phyloP scores from a whole-genome alignment of 225 moss, liverwort and hornwort genomes.

The Sphagnum contortum region DNA sequence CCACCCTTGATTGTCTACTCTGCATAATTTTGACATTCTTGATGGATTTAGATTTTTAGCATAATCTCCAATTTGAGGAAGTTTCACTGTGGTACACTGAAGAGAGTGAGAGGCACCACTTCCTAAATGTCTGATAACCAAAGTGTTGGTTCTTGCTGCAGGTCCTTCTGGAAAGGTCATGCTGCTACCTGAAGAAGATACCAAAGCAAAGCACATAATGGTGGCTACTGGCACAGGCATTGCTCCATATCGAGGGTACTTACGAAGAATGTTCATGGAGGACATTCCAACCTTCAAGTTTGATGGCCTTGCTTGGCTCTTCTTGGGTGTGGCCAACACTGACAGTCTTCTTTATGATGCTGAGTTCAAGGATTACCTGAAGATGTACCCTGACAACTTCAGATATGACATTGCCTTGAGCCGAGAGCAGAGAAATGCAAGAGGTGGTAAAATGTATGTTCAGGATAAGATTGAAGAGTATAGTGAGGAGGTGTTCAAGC shows the following conservation, averaged over 20 bases:
- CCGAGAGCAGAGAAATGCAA: conserved; percentile 66
- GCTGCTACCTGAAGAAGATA: conserved; percentile 72
- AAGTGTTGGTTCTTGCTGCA: conserved; percentile 1
- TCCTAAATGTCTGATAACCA: too few relatives aligned
- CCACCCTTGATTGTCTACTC: too few relatives aligned
- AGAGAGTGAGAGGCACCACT: too few relatives aligned
- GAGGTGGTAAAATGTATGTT: conserved; percentile 92
- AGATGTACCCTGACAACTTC: conserved; percentile 71
- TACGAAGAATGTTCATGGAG: conserved; percentile 95
- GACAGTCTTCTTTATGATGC: conserved; percentile 89
- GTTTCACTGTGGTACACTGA: background rate
- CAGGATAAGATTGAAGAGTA: conserved; percentile 99
- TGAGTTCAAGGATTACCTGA: conserved; percentile 49
- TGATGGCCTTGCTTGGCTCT: conserved; percentile 88
- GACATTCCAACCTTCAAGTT: conserved; percentile 71
- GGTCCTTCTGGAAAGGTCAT: conserved; percentile 91
- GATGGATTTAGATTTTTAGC: too few relatives aligned
- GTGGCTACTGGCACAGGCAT: conserved; percentile 97
- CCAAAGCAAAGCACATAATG: conserved; percentile 85
- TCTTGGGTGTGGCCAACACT: conserved; percentile 83
- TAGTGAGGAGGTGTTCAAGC: conserved; percentile 64
- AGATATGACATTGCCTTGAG: conserved; percentile 80
- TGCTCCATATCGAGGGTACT: conserved; percentile 83
- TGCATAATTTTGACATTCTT: too few relatives aligned
- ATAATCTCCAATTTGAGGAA: background rate